phyloP scores from a whole-genome alignment of 129 eudicot species.

The Centaurea solstitialis region DNA sequence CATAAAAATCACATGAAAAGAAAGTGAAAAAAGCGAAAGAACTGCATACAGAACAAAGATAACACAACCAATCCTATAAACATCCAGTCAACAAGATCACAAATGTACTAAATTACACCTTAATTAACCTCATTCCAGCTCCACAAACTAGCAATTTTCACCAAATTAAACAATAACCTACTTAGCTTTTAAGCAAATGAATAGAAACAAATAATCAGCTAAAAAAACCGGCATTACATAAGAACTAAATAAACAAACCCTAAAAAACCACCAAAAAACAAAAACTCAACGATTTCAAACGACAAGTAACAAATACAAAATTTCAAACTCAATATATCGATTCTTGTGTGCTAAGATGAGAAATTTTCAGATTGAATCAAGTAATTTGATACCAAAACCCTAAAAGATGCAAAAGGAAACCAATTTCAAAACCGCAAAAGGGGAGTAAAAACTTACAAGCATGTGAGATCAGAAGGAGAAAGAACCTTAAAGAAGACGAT shows the following conservation, averaged over 20 bases:
- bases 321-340: neutral
- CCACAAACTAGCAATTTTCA: neutral
- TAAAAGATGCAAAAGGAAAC: neutral
- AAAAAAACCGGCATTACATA: neutral
- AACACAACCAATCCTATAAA: neutral
- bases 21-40: neutral
- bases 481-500: neutral
- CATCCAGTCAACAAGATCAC: neutral
- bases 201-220: neutral
- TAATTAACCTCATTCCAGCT: neutral
- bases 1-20: conserved; percentile 9
- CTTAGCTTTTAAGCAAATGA: neutral
- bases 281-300: neutral
- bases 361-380: conserved; percentile 11
- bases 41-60: neutral
- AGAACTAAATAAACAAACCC: neutral
- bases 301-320: neutral
- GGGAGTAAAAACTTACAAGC: conserved; percentile 15
- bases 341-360: neutral
- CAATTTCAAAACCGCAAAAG: neutral
- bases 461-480: neutral
- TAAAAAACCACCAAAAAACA: neutral
- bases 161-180: neutral
- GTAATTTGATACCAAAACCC: conserved; percentile 11
- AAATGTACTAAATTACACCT: neutral